These are phyloP conservation scores for Dipteronia sinensis DNA, from an alignment of 345 rosid species.

Conservation along the genomic window DNA sequence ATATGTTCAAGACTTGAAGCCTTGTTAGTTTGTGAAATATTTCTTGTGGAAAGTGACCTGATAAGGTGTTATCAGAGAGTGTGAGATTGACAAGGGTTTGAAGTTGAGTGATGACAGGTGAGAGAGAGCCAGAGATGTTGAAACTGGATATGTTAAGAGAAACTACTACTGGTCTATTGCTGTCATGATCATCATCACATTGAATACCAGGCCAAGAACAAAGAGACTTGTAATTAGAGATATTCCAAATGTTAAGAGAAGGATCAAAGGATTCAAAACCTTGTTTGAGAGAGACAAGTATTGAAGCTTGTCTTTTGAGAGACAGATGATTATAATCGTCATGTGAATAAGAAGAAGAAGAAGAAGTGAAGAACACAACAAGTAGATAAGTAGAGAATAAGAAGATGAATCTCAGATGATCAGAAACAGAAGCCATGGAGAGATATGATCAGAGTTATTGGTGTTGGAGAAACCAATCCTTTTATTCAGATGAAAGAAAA, in stretches of 20 bases:
- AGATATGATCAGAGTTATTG: not conserved
- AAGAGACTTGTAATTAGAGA: slow-evolving; percentile 44
- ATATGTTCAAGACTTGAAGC: slow-evolving; percentile 73
- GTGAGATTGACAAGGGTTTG: slow-evolving; percentile 42
- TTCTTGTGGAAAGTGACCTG: slow-evolving; percentile 47
- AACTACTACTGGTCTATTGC: slow-evolving; percentile 45
- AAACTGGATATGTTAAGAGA: slow-evolving; percentile 53
- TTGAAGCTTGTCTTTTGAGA: slow-evolving; percentile 54
- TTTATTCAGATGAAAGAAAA: slow-evolving; percentile 22
- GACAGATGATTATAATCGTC: slow-evolving; percentile 35
- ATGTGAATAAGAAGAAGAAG: slow-evolving; percentile 27
- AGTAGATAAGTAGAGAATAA: slow-evolving; percentile 28
- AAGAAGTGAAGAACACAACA: slow-evolving; percentile 21
- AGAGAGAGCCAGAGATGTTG: slow-evolving; percentile 60
- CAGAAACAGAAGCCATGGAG: slow-evolving; percentile 27
- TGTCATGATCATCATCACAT: slow-evolving; percentile 32
- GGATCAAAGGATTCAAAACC: slow-evolving; percentile 47
- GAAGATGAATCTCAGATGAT: slow-evolving; percentile 6
- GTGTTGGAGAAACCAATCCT: slow-evolving; percentile 13
- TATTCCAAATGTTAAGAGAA: slow-evolving; percentile 53
- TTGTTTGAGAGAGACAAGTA: slow-evolving; percentile 54
- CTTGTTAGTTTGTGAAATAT: slow-evolving; percentile 32
- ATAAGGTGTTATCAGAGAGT: slow-evolving; percentile 52
- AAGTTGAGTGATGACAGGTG: slow-evolving; percentile 50
- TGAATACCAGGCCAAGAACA: slow-evolving; percentile 60